Percentiles rank a stretch among this genome's conserved stretches.
These are phyloP conservation scores for Eucalyptus pauciflora DNA, from an alignment of 345 rosid genomes.

Conservation along the genomic window DNA sequence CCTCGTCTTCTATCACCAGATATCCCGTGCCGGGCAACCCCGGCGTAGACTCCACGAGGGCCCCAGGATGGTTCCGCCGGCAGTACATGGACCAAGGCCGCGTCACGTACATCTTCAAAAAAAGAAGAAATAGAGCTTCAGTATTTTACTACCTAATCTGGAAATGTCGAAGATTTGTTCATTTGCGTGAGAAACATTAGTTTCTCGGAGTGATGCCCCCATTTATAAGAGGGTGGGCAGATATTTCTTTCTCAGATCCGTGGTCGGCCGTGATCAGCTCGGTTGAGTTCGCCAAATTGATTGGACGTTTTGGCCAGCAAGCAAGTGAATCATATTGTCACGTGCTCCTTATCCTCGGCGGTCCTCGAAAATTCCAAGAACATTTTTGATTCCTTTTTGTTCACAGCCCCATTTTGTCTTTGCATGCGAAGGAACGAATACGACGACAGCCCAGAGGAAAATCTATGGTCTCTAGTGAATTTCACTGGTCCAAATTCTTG, in stretches of 20 bases:
- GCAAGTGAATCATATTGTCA: not conserved
- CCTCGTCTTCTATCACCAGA: slow-evolving; percentile 28
- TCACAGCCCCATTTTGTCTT: too few species aligned
- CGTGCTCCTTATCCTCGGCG: too few species aligned
- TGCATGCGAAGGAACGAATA: not conserved
- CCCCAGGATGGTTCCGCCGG: not conserved
- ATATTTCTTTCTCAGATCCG: not conserved
- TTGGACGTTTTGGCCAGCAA: not conserved
- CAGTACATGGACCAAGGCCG: slow-evolving; percentile 30
- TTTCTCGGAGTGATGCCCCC: not conserved
- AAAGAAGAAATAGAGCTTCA: not conserved
- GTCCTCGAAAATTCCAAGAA: not conserved
- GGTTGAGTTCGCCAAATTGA: not conserved
- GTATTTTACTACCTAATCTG: not conserved
- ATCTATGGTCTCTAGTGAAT: too few species aligned
- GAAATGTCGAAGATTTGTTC: not conserved
- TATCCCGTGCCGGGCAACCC: slow-evolving; percentile 30
- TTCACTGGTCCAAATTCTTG: slow-evolving; percentile 57
- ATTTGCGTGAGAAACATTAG: not conserved
- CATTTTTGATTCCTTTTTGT: too few species aligned
- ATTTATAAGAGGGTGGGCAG: not conserved
- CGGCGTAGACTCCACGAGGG: slow-evolving; percentile 4
- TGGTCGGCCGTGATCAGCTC: not conserved
- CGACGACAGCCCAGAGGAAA: not conserved
- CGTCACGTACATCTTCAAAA: slow-evolving; percentile 15